Evolutionary conservation across 2,329 filamentous ascomycete genomes (phyloP).

Genomic region (Claviceps humidiphila): DNA sequence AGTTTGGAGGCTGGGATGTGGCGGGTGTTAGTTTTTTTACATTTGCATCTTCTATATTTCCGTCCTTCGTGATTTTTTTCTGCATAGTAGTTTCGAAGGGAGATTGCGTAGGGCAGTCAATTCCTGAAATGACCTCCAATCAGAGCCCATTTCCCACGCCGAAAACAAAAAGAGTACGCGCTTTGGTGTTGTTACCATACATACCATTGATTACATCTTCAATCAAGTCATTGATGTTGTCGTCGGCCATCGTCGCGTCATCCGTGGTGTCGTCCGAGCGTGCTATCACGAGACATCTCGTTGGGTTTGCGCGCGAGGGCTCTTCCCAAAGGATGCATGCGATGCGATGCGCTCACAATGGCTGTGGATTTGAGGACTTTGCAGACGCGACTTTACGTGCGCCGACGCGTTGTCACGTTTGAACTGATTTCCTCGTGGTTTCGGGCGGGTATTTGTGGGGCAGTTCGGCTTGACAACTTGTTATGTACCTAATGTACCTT

Average conservation of each 20-base stretch:
- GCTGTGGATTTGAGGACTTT: not conserved
- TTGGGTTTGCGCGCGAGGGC: no score
- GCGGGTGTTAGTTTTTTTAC: not conserved
- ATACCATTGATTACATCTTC: conserved; percentile 23
- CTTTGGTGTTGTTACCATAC: conserved; percentile 8
- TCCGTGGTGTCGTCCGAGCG: not conserved
- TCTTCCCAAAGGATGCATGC: not conserved
- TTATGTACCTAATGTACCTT: no score
- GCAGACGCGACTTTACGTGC: not conserved
- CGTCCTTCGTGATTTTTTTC: not conserved
- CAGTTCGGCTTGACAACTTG: not conserved
- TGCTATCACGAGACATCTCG: not conserved
- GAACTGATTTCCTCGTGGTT: not conserved
- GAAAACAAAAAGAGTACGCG: not conserved
- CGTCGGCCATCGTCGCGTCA: conserved; percentile 13
- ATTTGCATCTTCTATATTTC: not conserved
- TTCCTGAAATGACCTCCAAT: no score
- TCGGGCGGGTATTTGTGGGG: not conserved
- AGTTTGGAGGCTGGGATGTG: conserved; percentile 37
- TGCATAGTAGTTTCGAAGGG: not conserved
- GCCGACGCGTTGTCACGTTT: not conserved
- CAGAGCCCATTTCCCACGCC: no score
- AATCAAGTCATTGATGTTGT: conserved; percentile 22
- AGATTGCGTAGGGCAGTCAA: no score
- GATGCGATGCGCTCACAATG: not conserved